A percentile compares a stretch with the other conserved stretches of the same genome.
These are phyloP conservation scores for Casuarina cunninghamiana DNA, from an alignment of 306 rosid species.

Conservation along the genomic window DNA sequence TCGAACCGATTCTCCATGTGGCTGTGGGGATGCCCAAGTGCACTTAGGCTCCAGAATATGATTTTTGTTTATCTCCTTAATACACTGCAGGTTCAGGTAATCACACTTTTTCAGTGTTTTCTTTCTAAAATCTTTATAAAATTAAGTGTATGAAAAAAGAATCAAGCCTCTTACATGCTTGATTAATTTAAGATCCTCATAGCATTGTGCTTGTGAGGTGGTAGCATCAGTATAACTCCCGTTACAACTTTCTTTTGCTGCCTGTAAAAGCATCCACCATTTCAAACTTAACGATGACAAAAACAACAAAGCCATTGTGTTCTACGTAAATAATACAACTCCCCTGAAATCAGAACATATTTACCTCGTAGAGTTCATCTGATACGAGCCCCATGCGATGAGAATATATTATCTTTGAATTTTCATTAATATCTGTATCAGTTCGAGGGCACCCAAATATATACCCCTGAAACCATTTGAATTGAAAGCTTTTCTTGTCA, in stretches of 20 bases:
- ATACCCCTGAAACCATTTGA: slow-evolving; percentile 19
- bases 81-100: slow-evolving; percentile 14
- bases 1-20: slow-evolving; percentile 11
- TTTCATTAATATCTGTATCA: slow-evolving; percentile 5
- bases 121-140: background rate
- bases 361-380: slow-evolving; percentile 24
- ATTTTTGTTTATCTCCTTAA: slow-evolving; percentile 20
- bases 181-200: slow-evolving; percentile 11
- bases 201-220: slow-evolving; percentile 15
- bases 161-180: slow-evolving; percentile 10
- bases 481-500: background rate
- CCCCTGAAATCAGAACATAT: background rate
- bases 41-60: slow-evolving; percentile 30
- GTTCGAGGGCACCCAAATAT: slow-evolving; percentile 21
- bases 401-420: slow-evolving; percentile 11
- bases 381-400: slow-evolving; percentile 29
- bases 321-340: background rate
- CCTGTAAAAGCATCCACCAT: slow-evolving; percentile 13
- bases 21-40: slow-evolving; percentile 16
- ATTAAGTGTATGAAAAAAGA: background rate
- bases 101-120: background rate
- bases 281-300: background rate
- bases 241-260: slow-evolving; percentile 23
- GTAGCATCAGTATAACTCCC: background rate
- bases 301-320: background rate